A percentile compares a stretch with the other conserved stretches of the same genome.
Evolutionary conservation across 2,329 filamentous ascomycete species (phyloP).

Genomic region (Fusarium sp.): DNA sequence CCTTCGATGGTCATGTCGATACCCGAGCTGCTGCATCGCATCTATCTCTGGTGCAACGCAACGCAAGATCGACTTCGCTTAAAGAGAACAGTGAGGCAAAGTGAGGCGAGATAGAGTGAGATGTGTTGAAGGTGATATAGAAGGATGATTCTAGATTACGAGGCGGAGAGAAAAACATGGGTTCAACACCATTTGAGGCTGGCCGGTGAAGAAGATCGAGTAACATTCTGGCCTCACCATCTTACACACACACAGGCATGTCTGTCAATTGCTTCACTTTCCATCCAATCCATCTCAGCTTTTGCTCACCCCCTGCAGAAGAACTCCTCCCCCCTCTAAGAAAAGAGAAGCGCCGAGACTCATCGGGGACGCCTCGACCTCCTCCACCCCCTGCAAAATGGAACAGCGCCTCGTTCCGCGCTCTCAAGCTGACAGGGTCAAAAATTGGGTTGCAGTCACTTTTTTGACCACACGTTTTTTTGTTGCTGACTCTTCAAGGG

Average conservation of each 20-base stretch:
- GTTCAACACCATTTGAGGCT: conserved; percentile 17
- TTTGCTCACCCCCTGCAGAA: neutral
- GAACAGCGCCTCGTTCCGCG: conserved; percentile 16
- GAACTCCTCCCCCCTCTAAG: neutral
- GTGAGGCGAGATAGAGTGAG: neutral
- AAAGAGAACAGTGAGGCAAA: neutral
- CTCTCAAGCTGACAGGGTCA: conserved; percentile 2
- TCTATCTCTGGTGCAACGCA: conserved; percentile 32
- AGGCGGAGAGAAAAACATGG: conserved; percentile 13
- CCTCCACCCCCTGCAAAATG: neutral
- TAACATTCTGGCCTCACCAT: neutral
- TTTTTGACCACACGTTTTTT: neutral
- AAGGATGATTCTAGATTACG: conserved; percentile 1
- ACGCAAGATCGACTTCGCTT: conserved; percentile 29
- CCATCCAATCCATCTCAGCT: neutral
- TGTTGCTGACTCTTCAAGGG: neutral
- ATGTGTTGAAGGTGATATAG: conserved; percentile 17
- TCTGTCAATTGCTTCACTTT: conserved; percentile 2
- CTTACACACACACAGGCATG: neutral
- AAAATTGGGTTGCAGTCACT: conserved; percentile 7
- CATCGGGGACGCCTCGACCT: neutral
- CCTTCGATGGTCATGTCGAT: conserved; percentile 25
- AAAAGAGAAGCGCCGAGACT: conserved; percentile 2
- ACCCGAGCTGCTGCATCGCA: conserved; percentile 30
- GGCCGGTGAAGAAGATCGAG: conserved; percentile 10